These are phyloP conservation scores for Citrus cavaleriei DNA, from an alignment of 345 rosid species.

Conservation along the genomic window DNA sequence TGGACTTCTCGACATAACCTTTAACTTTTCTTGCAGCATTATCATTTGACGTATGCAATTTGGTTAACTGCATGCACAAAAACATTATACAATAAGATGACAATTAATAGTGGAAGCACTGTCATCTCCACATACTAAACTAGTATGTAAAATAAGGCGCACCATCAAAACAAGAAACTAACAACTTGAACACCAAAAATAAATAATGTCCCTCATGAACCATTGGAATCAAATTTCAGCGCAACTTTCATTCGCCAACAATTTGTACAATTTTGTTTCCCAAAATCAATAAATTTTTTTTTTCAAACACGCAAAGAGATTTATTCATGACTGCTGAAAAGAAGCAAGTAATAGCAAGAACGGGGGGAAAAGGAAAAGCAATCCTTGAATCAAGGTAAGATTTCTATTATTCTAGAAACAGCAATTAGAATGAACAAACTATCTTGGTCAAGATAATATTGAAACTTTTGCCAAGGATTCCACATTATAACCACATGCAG, in stretches of 20 bases:
- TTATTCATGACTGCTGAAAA: not conserved
- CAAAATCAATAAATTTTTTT: not conserved
- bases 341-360: not conserved
- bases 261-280: not conserved
- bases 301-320: not conserved
- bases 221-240: not conserved
- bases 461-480: not conserved
- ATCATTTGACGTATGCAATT: slow-evolving; percentile 38
- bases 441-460: not conserved
- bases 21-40: slow-evolving; percentile 47
- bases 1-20: slow-evolving; percentile 57
- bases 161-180: not conserved
- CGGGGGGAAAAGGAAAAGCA: too few species aligned
- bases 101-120: not conserved
- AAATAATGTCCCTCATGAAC: not conserved
- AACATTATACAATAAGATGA: slow-evolving; percentile 20
- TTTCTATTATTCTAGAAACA: not conserved
- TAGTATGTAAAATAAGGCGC: not conserved
- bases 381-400: not conserved
- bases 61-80: slow-evolving; percentile 43
- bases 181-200: not conserved
- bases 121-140: not conserved
- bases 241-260: not conserved
- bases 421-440: not conserved
- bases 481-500: not conserved